Percentiles rank a stretch among this genome's conserved stretches.
These are phyloP conservation scores for Penicillium sp. DNA, from an alignment of 2,329 filamentous ascomycete genomes.

Conservation along the genomic window DNA sequence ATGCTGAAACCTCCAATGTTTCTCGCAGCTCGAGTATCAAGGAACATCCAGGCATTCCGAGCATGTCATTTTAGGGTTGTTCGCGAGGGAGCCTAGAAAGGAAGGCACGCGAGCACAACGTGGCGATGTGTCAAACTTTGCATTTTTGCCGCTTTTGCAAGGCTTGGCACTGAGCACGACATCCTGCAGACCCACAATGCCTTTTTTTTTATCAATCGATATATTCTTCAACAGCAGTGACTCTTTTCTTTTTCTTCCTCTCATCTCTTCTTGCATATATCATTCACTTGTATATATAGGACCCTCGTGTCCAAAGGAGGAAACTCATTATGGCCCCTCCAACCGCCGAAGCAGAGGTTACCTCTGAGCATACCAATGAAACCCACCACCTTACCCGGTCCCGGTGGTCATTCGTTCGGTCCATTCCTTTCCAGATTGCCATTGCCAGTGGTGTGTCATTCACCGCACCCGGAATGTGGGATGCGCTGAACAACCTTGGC, in stretches of 20 bases:
- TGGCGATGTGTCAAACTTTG: background rate
- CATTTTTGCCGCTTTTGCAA: background rate
- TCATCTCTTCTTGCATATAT: background rate
- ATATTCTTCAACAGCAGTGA: background rate
- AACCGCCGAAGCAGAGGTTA: background rate
- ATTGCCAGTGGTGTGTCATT: constrained; percentile 26
- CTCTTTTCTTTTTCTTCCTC: background rate
- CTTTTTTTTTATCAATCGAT: background rate
- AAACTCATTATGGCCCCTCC: constrained; percentile 2
- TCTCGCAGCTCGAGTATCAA: background rate
- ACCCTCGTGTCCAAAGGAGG: background rate
- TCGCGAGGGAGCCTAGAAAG: background rate
- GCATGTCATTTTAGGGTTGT: background rate
- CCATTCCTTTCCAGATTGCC: constrained; percentile 28
- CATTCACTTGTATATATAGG: background rate
- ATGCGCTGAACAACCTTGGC: constrained; percentile 56
- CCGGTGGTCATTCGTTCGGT: constrained; percentile 19
- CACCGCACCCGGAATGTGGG: constrained; percentile 48
- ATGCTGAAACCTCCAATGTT: background rate
- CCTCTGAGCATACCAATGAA: constrained; percentile 3
- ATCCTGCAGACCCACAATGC: background rate
- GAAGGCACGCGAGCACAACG: background rate
- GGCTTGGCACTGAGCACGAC: constrained; percentile 8
- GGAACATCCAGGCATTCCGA: background rate
- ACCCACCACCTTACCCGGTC: background rate